Evolutionary conservation across 768 basidiomycete genomes (phyloP).

Genomic region (Lentinus brumalis): DNA sequence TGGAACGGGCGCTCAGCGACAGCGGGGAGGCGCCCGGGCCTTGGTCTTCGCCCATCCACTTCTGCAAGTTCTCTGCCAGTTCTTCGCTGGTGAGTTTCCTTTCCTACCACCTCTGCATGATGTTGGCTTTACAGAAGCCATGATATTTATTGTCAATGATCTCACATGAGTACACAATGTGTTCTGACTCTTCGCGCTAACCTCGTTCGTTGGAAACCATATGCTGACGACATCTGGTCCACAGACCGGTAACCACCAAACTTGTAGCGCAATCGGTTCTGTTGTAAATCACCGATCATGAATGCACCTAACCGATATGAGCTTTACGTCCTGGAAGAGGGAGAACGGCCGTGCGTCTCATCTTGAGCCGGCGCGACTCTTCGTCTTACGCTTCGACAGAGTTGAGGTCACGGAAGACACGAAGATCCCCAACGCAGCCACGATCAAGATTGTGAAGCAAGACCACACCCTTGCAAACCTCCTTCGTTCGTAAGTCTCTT

Average conservation of each 20-base stretch:
- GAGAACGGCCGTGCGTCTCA: conserved; percentile 84
- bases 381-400: conserved; percentile 41
- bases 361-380: conserved; percentile 11
- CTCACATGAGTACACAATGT: conserved; percentile 50
- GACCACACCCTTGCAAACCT: conserved; percentile 97
- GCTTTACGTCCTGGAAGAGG: conserved; percentile 88
- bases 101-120: conserved; percentile 39
- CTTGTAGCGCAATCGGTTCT: conserved; percentile 1
- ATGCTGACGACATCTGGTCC: background rate
- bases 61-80: background rate
- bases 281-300: conserved; percentile 45
- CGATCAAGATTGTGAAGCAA: conserved; percentile 92
- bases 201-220: background rate
- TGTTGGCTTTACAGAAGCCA: conserved; percentile 44
- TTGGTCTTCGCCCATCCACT: background rate
- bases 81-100: conserved; percentile 20
- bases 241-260: background rate
- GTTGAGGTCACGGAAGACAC: conserved; percentile 93
- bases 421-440: conserved; percentile 97
- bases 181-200: conserved; percentile 42
- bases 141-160: conserved; percentile 70
- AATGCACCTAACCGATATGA: conserved; percentile 96
- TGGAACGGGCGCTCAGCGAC: background rate
- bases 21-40: conserved; percentile 1
- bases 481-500: conserved; percentile 79